Evolutionary conservation across 768 basidiomycete genomes (phyloP), one percentile per base, ranked within the genome.

Genomic region (Mycena rosella): DNA sequence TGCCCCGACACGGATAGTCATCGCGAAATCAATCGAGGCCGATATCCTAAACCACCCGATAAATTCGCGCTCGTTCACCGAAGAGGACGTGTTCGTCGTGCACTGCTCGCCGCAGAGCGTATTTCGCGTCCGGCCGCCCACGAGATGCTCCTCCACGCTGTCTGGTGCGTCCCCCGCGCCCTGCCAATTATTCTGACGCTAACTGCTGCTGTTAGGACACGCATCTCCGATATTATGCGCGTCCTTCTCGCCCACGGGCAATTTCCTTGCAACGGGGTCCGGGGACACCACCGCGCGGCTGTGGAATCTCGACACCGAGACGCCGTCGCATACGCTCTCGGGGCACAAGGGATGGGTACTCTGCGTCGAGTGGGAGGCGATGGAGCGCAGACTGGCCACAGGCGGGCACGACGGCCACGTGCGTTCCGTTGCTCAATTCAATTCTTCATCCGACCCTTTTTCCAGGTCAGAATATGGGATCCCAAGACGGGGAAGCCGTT

Each of bases 321-420:
- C 89, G 8, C 97, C 98, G 1, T 94, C 93, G 44, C 92, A 94
- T 75, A 91, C 90, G 17, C 85, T 99, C 20, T 80, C 86, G 0
- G 98, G 98, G 0, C 98, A 99, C 75, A 89, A 90, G 71, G 96
- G 96, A 0, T 98, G 96, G 97, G 96, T 99, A 2, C 85, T 99
- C 2, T 98, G 96, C 72, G 94, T 96, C 6, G 98, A 98, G 75
- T 99, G 97, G 96, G 96, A 98, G 74, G 93, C 94, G 0, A 86
- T 94, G 84, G 96, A 98, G 75, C 83, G 96, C 48, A 91, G 90
- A 73, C 81, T n/a, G 17, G 97, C 96, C 0, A 96, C 94, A 5
- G 98, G 98, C 1, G 96, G 96, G 0, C 92, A 98, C 75, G 96
- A 99, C 78, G 94, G 95, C 20, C 93, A 96, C 73, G 94, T 96